Base-by-base conservation (phyloP, 2,329 filamentous ascomycete species). In the Eurotiales sp. region DNA sequence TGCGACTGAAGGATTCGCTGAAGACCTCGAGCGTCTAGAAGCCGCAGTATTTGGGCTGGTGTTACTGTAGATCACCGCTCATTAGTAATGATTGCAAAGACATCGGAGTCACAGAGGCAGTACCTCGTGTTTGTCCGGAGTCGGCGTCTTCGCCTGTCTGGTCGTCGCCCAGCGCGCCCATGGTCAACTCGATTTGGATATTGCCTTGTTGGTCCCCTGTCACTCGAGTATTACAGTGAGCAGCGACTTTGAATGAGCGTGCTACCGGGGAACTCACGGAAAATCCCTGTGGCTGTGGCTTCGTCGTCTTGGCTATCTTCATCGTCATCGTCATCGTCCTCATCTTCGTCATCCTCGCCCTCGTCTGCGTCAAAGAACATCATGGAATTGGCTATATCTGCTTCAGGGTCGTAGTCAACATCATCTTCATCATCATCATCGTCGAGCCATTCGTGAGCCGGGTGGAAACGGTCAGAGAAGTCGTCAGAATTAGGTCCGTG, bases 21-120 rank as follows among this genome's bases (percentile, higher is more conserved):
- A 5, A 84, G 65, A 29, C 79, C 78, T 47, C 72, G 71, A 29
- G 77, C 69, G 7, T 77, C 75, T n/a, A 84, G 70, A 17, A 83
- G 61, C 56, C 77, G 77, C 55, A 82, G 68, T 43, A 83, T 70
- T 55, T 80, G 75, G 29, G 65, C 58, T 15, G 63, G 60, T 0
- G 66, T 66, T 44, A 68, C 69, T 72, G 54, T 14, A 25, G 17
- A 10, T 8, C n/a, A 22, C 41, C 2, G 46, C 40, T 3, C 58
- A 55, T 45, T 32, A 21, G 25, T 51, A 21, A 55, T 23, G 4
- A 15, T 4, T 8, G 12, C 11, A 14, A 21, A 23, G 14, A 14
- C 30, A 52, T 4, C n/a, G 10, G 7, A 29, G 19, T 11, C 21
- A 11, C n/a, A 11, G 17, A 3, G 34, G 12, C 10, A 17, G 7